phyloP scores from a whole-genome alignment of 441 rosid genomes.

The Hypseocharis bilobata region DNA sequence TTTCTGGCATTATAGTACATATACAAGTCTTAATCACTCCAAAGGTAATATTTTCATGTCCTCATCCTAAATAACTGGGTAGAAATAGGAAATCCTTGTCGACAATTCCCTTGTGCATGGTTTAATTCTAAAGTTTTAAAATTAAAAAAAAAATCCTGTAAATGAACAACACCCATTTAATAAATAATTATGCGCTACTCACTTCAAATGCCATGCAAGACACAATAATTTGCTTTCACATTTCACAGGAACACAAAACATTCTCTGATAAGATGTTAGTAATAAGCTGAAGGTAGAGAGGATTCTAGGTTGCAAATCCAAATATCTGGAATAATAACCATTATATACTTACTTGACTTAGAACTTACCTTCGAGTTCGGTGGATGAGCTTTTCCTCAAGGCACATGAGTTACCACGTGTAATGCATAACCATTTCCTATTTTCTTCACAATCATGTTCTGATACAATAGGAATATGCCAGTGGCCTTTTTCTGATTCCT shows the following conservation, averaged over 20 bases:
- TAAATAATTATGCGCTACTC: neutral
- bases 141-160: too few relatives aligned
- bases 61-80: too few relatives aligned
- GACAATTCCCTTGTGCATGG: too few relatives aligned
- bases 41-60: too few relatives aligned
- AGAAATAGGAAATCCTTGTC: too few relatives aligned
- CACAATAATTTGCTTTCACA: neutral
- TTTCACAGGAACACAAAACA: too few relatives aligned
- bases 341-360: neutral
- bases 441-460: constrained; percentile 31
- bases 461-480: constrained; percentile 59
- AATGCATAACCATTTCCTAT: constrained; percentile 49
- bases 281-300: neutral
- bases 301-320: neutral
- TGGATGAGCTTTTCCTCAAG: constrained; percentile 13
- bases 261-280: neutral
- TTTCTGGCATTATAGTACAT: too few relatives aligned
- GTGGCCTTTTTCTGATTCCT: constrained; percentile 60
- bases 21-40: too few relatives aligned
- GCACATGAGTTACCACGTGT: constrained; percentile 26
- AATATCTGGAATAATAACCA: constrained; percentile 6
- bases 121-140: too few relatives aligned
- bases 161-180: too few relatives aligned
- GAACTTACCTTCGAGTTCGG: constrained; percentile 35
- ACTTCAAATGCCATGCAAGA: neutral